Base-by-base conservation (phyloP, 2,329 filamentous ascomycete species). In the Aspergillus clavatus region DNA sequence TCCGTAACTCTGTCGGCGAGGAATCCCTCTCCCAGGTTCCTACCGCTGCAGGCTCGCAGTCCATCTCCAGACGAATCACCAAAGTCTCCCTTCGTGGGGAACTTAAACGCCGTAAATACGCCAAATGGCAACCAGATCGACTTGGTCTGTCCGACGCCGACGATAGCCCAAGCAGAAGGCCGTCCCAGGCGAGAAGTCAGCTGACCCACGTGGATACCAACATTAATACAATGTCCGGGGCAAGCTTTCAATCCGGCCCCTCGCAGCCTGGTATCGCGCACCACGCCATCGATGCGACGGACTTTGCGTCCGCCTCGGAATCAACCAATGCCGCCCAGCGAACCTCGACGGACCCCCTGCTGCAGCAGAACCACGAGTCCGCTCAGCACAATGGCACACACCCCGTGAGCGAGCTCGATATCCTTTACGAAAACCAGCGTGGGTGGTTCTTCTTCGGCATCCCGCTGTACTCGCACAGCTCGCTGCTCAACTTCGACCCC, bases 381-480 rank as follows among this genome's bases (percentile, higher is more conserved):
- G n/a, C n/a, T 16, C n/a, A 24, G 1, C 16, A 11, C 5, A 52
- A 52, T 7, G 56, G 58, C 18, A 46, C 48, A 3, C 61, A 60
- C 22, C 45, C 61, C 2, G 55, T 59, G 31, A 66, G 62, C 2
- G 83, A 80, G 22, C 82, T 97, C 49, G 93, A 98, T 52, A 80
- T 97, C 4, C 75, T 98, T 0, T 97, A 95, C 67, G 93, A 98
- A 66, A 98, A 98, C 61, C 87, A 98, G 70, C 81, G 93, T 46
- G 93, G 93, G 8, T 83, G 82, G 29, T 95, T 96, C 61, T 75
- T 95, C 50, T 97, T 91, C 59, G 91, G 93, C 22, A 79, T 89
- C 10, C 84, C 90, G 0, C 77, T 94, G n/a, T 98, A 96, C 72
- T 95, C 90, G 1, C 79, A 82, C 6, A 85, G 84, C 51, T 91